Conservation (phyloP, 2,329 filamentous ascomycete species). For the Lasiodiplodia sp. region DNA sequence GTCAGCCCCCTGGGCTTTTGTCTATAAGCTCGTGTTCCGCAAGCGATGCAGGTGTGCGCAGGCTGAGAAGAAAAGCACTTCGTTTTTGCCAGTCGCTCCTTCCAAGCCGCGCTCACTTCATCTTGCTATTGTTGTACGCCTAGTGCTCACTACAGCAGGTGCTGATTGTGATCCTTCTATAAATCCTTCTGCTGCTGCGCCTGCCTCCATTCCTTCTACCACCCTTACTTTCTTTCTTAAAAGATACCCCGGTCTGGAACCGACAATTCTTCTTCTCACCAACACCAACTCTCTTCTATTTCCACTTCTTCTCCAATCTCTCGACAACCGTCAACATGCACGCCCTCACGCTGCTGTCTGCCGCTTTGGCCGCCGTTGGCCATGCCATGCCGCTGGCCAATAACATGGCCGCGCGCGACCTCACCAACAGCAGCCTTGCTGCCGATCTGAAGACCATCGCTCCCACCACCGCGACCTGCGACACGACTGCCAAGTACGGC, state of each 20-base stretch:
- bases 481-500: constrained; percentile 48
- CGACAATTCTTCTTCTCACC: constrained; percentile 1
- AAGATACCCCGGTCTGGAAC: constrained; percentile 25
- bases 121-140: neutral
- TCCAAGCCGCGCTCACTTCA: constrained; percentile 15
- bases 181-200: neutral
- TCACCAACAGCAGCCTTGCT: neutral
- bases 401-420: neutral
- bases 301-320: neutral
- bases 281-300: neutral
- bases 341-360: constrained; percentile 2
- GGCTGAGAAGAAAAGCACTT: constrained; percentile 8
- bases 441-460: constrained; percentile 59
- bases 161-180: constrained; percentile 8
- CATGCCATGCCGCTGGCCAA: constrained; percentile 9
- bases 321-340: constrained; percentile 3
- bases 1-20: neutral
- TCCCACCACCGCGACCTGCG: constrained; percentile 65
- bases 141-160: constrained; percentile 21
- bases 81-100: constrained; percentile 12
- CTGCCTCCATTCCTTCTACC: neutral
- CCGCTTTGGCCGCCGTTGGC: neutral
- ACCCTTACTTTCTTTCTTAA: constrained; percentile 13
- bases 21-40: constrained; percentile 13
- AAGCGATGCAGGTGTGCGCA: neutral